Evolutionary conservation across 805 yeast species (phyloP), one percentile per base, ranked within the genome.

Genomic region (Teunomyces cretensis): DNA sequence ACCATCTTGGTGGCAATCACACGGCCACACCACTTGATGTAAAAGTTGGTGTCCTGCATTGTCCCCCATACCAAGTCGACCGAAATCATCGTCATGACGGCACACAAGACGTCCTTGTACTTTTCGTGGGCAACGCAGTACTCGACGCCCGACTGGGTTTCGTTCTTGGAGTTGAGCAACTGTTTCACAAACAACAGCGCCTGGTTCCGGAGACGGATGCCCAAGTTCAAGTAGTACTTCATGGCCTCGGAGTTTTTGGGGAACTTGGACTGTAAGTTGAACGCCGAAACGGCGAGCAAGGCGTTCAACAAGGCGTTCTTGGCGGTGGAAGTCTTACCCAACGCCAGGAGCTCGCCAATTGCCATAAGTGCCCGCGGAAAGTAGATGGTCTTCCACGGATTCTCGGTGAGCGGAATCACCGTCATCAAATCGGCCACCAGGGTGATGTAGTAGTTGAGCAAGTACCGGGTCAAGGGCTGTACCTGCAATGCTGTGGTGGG

Each of bases 21-120:
- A 45, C 77, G 78, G 49, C 88, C 92, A 67, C 96, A 86, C 55
- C 89, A 80, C 44, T 81, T 78, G 43, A 89, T 71, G 65, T 88
- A 88, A 46, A 82, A 76, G 50, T 80, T 81, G 57, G 96, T 88
- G 53, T 86, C 94, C 44, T 86, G 83, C 91, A 87, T 86, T 1
- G 92, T 82, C 2, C 96, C 96, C 88, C 95, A 86, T 12, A 88
- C 91, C 42, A 88, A 83, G 65, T 89, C 96, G 42, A 89, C 86
- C 6, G 91, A 83, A 39, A 84, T 88, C 96, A 88, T 87, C 2
- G 94, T 83, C 61, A 89, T 73, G 16, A 87, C 83, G 0, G 96
- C 94, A 41, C 88, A 86, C 22, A 89, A 62, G 4, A 88, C 86
- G 58, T 88, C 96, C 58, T 89, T 88, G 62, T 89, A 88, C 60